Evolutionary conservation across 495 filamentous ascomycete genomes (phyloP), one percentile per base, ranked within the genome.

Genomic region (Glutinoglossum americanum): DNA sequence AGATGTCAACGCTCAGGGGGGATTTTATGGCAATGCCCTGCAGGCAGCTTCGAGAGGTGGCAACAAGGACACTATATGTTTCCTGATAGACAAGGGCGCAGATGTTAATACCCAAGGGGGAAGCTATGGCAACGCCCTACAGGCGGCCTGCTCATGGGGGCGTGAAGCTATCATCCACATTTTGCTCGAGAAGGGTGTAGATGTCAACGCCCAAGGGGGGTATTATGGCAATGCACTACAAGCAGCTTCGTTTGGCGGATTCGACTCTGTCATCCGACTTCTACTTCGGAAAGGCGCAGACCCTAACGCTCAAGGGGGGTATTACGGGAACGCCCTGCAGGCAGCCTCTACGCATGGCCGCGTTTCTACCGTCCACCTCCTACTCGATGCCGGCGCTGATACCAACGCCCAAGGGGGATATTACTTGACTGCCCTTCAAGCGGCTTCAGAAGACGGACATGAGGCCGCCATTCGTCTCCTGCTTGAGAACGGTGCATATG

Each of bases 251-350:
- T 13, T 1, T 1, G 3, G 26, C 10, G 28, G 39, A 11, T 15
- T 59, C 49, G 49, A 25, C 44, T 13, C 2, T 4, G 59, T 59
- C n/a, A n/a, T 59, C 11, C 7, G 32, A 27, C 26, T 60, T 3
- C 57, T 59, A 27, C 48, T 59, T 6, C 55, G 59, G n/a, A 59
- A 59, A 6, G 57, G 55, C 9, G 57, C 57, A 8, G 57, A 56
- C 25, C 51, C 64, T 0, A 54, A n/a, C n/a, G n/a, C n/a, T n/a
- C n/a, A n/a, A n/a, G n/a, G n/a, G n/a, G n/a, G n/a, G n/a, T n/a
- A n/a, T 1, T 59, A 61, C 44, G 65, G 65, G 56, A 66, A 54
- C 51, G 64, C 65, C 13, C 63, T 67, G 0, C 60, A 63, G 57
- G 62, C 57, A 61, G 17, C 57, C 63, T 3, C 19, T 6, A 11